These are phyloP conservation scores for Schwanniomyces vanrijiae DNA, from an alignment of 805 yeast species.

Conservation along the genomic window DNA sequence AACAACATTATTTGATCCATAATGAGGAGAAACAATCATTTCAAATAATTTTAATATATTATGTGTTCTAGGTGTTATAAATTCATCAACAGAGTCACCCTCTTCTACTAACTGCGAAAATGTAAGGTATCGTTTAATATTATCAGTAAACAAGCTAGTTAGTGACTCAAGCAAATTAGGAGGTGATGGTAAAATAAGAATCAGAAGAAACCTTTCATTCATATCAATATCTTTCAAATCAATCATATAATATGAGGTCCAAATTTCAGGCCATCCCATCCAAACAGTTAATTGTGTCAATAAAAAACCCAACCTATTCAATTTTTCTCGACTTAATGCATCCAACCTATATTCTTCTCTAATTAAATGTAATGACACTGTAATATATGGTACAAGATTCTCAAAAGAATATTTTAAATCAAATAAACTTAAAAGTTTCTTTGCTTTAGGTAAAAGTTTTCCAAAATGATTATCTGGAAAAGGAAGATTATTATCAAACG, in stretches of 20 bases:
- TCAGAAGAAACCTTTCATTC: constrained; percentile 41
- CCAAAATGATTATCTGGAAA: constrained; percentile 27
- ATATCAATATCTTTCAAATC: constrained; percentile 34
- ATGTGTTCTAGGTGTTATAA: constrained; percentile 66
- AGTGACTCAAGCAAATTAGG: constrained; percentile 61
- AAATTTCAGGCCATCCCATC: constrained; percentile 72
- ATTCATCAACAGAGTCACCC: constrained; percentile 53
- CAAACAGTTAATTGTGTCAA: constrained; percentile 62
- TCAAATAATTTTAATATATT: constrained; percentile 63
- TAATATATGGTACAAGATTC: constrained; percentile 61
- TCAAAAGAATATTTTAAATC: constrained; percentile 41
- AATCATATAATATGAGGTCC: constrained; percentile 59
- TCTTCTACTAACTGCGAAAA: constrained; percentile 71
- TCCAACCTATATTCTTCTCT: constrained; percentile 74
- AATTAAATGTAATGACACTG: constrained; percentile 69
- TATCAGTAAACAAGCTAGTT: constrained; percentile 45
- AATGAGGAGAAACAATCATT: constrained; percentile 53
- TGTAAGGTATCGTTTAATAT: constrained; percentile 55
- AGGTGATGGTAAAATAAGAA: constrained; percentile 50
- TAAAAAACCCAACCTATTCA: constrained; percentile 48
- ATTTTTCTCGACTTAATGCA: constrained; percentile 35
- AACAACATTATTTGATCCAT: constrained; percentile 53
- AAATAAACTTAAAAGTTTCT: constrained; percentile 22
- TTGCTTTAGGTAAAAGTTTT: constrained; percentile 29
- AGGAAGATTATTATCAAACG: constrained; percentile 32